Evolutionary conservation across 495 filamentous ascomycete genomes (phyloP).

Genomic region (Durotheca rogersii): DNA sequence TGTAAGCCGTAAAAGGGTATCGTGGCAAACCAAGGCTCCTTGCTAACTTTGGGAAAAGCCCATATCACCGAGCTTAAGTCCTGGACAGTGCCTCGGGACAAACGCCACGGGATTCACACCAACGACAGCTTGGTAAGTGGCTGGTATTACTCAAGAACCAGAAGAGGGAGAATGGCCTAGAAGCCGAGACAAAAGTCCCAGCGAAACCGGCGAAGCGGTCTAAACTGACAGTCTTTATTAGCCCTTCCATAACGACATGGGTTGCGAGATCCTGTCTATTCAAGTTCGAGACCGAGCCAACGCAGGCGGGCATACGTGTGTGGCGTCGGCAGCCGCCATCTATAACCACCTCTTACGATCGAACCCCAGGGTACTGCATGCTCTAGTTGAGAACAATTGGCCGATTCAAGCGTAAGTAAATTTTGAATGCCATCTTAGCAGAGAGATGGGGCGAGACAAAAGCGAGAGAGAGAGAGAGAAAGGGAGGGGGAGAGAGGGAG

Average conservation of each 20-base stretch:
- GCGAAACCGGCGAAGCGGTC: too few relatives aligned
- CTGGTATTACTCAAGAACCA: not conserved
- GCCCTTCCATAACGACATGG: slow-evolving; percentile 51
- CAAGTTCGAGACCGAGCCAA: slow-evolving; percentile 44
- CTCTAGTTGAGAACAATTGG: slow-evolving; percentile 38
- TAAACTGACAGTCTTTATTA: slow-evolving; percentile 13
- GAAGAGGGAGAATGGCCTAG: not conserved
- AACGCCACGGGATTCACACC: slow-evolving; percentile 51
- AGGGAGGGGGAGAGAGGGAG: too few relatives aligned
- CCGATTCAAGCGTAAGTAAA: slow-evolving; percentile 48
- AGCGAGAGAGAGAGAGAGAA: too few relatives aligned
- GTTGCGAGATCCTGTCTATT: slow-evolving; percentile 44
- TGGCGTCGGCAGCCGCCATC: slow-evolving; percentile 43
- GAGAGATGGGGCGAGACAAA: too few relatives aligned
- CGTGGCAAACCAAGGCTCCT: not conserved
- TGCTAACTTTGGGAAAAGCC: slow-evolving; percentile 31
- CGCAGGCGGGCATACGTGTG: slow-evolving; percentile 42
- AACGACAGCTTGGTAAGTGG: slow-evolving; percentile 38
- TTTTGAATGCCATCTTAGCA: not conserved
- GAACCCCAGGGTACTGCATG: slow-evolving; percentile 36
- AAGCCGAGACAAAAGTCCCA: too few relatives aligned
- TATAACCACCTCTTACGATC: slow-evolving; percentile 40
- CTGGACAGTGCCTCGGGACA: slow-evolving; percentile 43
- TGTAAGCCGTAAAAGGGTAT: slow-evolving; percentile 29
- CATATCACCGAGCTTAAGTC: slow-evolving; percentile 46